These are phyloP conservation scores for Kurtzmaniella natalensis DNA, from an alignment of 1,139 yeast species.

Conservation along the genomic window DNA sequence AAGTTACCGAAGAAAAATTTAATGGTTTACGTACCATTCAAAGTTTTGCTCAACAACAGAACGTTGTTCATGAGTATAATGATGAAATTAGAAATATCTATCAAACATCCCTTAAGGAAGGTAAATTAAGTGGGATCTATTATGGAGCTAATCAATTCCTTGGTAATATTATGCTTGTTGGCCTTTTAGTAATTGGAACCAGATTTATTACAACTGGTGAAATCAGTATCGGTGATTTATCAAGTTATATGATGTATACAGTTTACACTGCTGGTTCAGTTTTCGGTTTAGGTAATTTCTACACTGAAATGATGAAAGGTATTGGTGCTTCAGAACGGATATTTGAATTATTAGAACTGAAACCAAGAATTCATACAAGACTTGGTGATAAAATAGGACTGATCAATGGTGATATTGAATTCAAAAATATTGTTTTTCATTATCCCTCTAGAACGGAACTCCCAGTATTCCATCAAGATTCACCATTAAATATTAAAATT, in stretches of 20 bases:
- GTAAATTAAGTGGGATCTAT: conserved; percentile 70
- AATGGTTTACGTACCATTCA: conserved; percentile 86
- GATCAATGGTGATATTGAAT: conserved; percentile 44
- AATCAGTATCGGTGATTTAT: conserved; percentile 80
- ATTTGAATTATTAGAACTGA: conserved; percentile 78
- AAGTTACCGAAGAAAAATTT: conserved; percentile 87
- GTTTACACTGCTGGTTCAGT: conserved; percentile 89
- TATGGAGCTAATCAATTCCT: conserved; percentile 74
- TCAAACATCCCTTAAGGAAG: conserved; percentile 73
- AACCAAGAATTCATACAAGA: conserved; percentile 64
- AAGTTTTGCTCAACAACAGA: conserved; percentile 79
- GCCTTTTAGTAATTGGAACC: conserved; percentile 78
- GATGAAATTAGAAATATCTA: conserved; percentile 71
- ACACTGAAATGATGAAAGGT: conserved; percentile 93
- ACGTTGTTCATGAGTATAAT: conserved; percentile 45
- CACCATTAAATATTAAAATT: conserved; percentile 54
- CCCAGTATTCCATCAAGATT: conserved; percentile 53
- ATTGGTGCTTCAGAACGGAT: conserved; percentile 93
- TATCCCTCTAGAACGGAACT: conserved; percentile 87
- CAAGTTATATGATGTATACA: conserved; percentile 91
- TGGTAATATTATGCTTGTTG: conserved; percentile 76
- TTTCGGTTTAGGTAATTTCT: conserved; percentile 84
- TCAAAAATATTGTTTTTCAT: conserved; percentile 63
- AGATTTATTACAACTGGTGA: conserved; percentile 66
- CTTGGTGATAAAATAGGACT: conserved; percentile 46